A percentile compares a stretch with the other conserved stretches of the same genome.
Conservation (phyloP, 2,329 filamentous ascomycete genomes). For the Claviceps quebecensis region DNA sequence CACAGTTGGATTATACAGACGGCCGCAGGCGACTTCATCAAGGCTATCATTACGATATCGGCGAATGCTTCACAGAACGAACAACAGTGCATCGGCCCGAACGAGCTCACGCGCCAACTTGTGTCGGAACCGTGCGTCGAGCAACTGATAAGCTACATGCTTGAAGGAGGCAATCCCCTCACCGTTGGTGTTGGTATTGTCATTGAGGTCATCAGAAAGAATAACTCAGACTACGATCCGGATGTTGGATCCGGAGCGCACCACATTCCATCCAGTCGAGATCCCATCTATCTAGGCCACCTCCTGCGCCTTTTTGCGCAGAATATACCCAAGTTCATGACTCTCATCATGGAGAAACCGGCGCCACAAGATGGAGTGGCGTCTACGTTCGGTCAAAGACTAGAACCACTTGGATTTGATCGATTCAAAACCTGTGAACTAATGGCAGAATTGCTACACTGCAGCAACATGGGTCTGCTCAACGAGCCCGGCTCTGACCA, state of each 20-base stretch:
- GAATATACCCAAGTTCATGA: slow-evolving; percentile 89
- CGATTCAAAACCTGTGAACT: slow-evolving; percentile 97
- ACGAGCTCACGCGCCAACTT: slow-evolving; percentile 87
- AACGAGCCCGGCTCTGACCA: slow-evolving; percentile 87
- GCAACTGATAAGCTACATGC: slow-evolving; percentile 79
- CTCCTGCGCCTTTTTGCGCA: slow-evolving; percentile 78
- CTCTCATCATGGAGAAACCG: slow-evolving; percentile 65
- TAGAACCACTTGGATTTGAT: slow-evolving; percentile 92
- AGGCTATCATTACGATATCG: slow-evolving; percentile 97
- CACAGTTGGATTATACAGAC: slow-evolving; percentile 86
- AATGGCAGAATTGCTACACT: slow-evolving; percentile 94
- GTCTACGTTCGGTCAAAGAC: slow-evolving; percentile 79
- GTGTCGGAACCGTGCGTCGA: slow-evolving; percentile 77
- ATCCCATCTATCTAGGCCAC: slow-evolving; percentile 91
- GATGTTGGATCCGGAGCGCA: slow-evolving; percentile 75
- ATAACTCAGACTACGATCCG: slow-evolving; percentile 97
- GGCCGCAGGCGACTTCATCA: slow-evolving; percentile 91
- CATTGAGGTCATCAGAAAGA: slow-evolving; percentile 97
- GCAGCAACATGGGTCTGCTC: slow-evolving; percentile 93
- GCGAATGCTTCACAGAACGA: slow-evolving; percentile 97
- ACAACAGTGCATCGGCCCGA: slow-evolving; percentile 96
- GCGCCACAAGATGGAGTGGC: slow-evolving; percentile 61
- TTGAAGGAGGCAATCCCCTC: slow-evolving; percentile 80
- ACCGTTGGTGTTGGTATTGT: slow-evolving; percentile 95
- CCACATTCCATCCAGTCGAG: slow-evolving; percentile 65